phyloP scores from a whole-genome alignment of 2,329 filamentous ascomycete species.

The Alternaria ventricosa region DNA sequence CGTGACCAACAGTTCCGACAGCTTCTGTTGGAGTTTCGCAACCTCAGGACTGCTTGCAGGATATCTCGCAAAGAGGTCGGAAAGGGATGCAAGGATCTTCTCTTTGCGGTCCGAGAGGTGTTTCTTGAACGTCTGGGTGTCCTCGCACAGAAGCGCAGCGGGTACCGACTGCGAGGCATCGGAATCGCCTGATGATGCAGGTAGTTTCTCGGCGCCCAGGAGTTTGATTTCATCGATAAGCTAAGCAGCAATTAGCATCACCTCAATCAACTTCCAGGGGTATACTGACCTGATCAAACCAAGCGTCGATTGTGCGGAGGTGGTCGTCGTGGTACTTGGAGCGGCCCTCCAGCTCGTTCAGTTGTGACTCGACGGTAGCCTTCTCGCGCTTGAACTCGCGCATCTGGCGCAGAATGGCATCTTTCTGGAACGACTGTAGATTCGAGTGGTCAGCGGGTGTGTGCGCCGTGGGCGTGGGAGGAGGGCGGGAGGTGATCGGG shows the following conservation, averaged over 20 bases:
- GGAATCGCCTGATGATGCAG: slow-evolving; percentile 27
- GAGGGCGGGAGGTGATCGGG: slow-evolving; percentile 31
- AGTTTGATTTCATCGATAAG: slow-evolving; percentile 58
- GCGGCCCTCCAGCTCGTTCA: slow-evolving; percentile 80
- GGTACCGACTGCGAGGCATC: slow-evolving; percentile 52
- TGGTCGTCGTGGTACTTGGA: slow-evolving; percentile 90
- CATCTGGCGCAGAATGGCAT: slow-evolving; percentile 97
- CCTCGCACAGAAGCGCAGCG: slow-evolving; percentile 62
- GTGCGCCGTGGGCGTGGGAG: slow-evolving; percentile 28
- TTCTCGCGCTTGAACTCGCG: slow-evolving; percentile 96
- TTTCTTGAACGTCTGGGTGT: slow-evolving; percentile 70
- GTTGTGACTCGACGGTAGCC: slow-evolving; percentile 76
- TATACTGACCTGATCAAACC: slow-evolving; percentile 85
- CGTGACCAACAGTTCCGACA: slow-evolving; percentile 75
- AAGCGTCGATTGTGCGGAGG: slow-evolving; percentile 85
- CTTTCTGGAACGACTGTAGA: slow-evolving; percentile 84
- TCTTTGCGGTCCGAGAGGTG: slow-evolving; percentile 80
- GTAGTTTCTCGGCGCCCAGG: slow-evolving; percentile 47
- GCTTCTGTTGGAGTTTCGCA: slow-evolving; percentile 73
- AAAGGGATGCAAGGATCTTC: slow-evolving; percentile 76
- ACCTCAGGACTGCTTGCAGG: slow-evolving; percentile 69
- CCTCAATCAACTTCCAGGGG: slow-evolving; percentile 8
- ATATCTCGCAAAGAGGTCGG: slow-evolving; percentile 66
- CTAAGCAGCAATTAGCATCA: slow-evolving; percentile 42
- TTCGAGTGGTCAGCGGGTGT: slow-evolving; percentile 39